Conservation (phyloP, 163 green algal species). For the Coccomyxa subellipsoidea region DNA sequence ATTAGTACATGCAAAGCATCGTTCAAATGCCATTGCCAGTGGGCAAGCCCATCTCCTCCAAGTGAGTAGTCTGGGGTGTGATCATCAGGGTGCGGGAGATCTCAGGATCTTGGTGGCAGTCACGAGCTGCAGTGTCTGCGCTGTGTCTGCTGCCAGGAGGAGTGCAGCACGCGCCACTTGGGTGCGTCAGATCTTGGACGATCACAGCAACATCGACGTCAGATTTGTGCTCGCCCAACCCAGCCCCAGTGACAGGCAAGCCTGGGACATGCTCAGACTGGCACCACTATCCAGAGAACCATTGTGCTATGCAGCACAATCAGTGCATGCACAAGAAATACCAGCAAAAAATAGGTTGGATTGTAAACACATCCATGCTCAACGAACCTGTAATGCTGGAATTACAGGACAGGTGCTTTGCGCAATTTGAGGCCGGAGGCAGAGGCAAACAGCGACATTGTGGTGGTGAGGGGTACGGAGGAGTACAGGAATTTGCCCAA, state of each 20-base stretch:
- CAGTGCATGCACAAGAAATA: too few species aligned
- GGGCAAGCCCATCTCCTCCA: too few species aligned
- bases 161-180: constrained; percentile 30
- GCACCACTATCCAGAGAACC: too few species aligned
- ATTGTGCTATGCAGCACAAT: too few species aligned
- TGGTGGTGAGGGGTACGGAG: constrained; percentile 44
- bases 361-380: too few species aligned
- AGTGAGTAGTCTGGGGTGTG: not conserved
- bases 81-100: not conserved
- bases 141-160: constrained; percentile 10
- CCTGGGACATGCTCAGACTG: not conserved
- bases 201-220: constrained; percentile 23
- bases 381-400: too few species aligned
- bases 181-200: not conserved
- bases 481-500: constrained; percentile 47
- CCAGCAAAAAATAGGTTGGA: too few species aligned
- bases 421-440: constrained; percentile 25
- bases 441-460: constrained; percentile 29
- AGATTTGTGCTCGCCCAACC: constrained; percentile 49
- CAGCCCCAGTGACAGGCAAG: not conserved
- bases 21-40: too few species aligned
- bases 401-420: not conserved
- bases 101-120: constrained; percentile 35
- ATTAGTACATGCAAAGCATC: too few species aligned
- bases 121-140: constrained; percentile 13